Evolutionary conservation across 257 asterid genomes (phyloP).

Genomic region (Plantago elongata): DNA sequence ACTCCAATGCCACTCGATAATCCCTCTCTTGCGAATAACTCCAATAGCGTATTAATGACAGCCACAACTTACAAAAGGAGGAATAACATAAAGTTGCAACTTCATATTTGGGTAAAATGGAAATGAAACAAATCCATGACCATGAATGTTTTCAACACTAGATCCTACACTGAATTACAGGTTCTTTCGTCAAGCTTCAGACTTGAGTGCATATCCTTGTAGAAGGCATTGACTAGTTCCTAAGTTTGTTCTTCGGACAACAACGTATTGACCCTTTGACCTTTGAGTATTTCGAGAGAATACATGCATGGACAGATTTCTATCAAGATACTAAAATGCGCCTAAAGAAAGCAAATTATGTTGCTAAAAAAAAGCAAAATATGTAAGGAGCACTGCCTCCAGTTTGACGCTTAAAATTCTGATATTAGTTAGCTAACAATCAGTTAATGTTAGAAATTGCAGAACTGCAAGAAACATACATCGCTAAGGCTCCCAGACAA

Average conservation of each 20-base stretch:
- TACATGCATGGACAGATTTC: neutral
- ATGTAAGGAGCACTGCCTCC: neutral
- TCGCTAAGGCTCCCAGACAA: constrained; percentile 1
- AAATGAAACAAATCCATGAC: neutral
- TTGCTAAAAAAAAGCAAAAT: neutral
- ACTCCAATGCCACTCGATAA: neutral
- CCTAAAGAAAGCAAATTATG: neutral
- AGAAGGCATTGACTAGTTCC: no score
- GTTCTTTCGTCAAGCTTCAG: no score
- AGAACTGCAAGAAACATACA: neutral
- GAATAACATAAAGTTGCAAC: neutral
- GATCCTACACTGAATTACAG: no score
- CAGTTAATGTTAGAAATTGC: neutral
- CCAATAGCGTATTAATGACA: neutral
- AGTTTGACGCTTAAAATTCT: neutral
- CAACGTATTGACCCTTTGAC: no score
- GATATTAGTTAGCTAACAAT: neutral
- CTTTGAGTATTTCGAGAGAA: no score
- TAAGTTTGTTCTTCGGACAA: no score
- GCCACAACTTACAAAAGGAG: neutral
- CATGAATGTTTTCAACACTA: no score
- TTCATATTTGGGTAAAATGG: neutral
- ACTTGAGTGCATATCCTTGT: no score
- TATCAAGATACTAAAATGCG: neutral
- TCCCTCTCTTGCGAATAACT: constrained; percentile 6